Evolutionary conservation across 192 early-diverging fungal genomes (phyloP).

Genomic region (Umbelopsis ramanniana): DNA sequence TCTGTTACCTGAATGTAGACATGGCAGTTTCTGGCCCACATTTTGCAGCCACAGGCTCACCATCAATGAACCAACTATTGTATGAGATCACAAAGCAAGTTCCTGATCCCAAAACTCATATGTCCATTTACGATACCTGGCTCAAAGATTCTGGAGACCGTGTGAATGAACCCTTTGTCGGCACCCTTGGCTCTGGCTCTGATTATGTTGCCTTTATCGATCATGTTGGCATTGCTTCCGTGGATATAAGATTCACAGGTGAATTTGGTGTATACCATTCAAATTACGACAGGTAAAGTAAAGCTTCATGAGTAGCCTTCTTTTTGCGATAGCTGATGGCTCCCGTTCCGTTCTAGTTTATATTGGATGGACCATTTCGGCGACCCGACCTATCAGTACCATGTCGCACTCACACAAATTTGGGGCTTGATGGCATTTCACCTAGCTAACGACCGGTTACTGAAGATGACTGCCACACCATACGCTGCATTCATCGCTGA

Average conservation of each 20-base stretch:
- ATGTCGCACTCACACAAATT: conserved; percentile 49
- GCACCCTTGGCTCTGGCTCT: conserved; percentile 37
- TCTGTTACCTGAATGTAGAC: conserved; percentile 67
- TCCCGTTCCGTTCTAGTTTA: conserved; percentile 39
- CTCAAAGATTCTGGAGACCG: background rate
- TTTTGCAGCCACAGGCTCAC: conserved; percentile 54
- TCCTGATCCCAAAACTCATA: conserved; percentile 44
- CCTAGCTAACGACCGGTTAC: conserved; percentile 48
- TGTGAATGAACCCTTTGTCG: background rate
- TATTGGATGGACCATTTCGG: conserved; percentile 62
- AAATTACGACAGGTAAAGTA: conserved; percentile 56
- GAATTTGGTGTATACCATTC: conserved; percentile 55
- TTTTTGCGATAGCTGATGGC: no score
- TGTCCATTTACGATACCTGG: conserved; percentile 56
- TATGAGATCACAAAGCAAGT: conserved; percentile 52
- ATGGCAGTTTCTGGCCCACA: conserved; percentile 50
- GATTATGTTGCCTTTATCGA: conserved; percentile 61
- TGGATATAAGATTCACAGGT: conserved; percentile 56
- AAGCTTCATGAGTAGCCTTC: background rate
- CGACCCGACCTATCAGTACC: conserved; percentile 59
- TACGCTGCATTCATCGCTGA: conserved; percentile 48
- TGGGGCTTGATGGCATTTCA: conserved; percentile 51
- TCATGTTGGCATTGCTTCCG: conserved; percentile 58
- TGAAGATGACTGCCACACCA: conserved; percentile 40
- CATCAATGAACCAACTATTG: conserved; percentile 49